Conservation (phyloP, 495 filamentous ascomycete genomes). For the Neurospora sp. region DNA sequence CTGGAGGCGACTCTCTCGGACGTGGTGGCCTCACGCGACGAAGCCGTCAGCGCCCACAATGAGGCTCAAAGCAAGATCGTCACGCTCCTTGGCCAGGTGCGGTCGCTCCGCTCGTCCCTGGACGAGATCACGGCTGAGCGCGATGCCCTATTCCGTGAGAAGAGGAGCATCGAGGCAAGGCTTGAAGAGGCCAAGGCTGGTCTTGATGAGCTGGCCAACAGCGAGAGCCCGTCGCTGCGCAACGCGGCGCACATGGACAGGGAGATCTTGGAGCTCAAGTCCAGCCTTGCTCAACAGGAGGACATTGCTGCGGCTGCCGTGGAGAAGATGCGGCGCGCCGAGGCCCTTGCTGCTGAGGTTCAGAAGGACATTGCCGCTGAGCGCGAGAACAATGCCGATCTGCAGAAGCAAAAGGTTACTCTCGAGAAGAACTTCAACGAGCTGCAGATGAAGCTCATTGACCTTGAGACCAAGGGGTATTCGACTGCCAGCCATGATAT, state of each 20-base stretch:
- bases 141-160: slow-evolving; percentile 78
- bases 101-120: slow-evolving; percentile 68
- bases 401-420: slow-evolving; percentile 86
- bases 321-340: slow-evolving; percentile 96
- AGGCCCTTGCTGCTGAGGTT: slow-evolving; percentile 77
- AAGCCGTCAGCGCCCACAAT: slow-evolving; percentile 85
- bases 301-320: slow-evolving; percentile 88
- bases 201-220: slow-evolving; percentile 81
- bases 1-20: slow-evolving; percentile 88
- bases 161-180: slow-evolving; percentile 79
- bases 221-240: slow-evolving; percentile 81
- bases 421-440: slow-evolving; percentile 90
- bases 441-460: slow-evolving; percentile 78
- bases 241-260: slow-evolving; percentile 86
- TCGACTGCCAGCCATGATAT: slow-evolving; percentile 90
- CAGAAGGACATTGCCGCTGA: slow-evolving; percentile 93
- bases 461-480: slow-evolving; percentile 95
- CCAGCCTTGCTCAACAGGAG: slow-evolving; percentile 82
- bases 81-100: slow-evolving; percentile 81
- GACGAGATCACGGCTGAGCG: slow-evolving; percentile 83
- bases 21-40: slow-evolving; percentile 79
- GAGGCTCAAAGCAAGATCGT: slow-evolving; percentile 92
- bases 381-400: slow-evolving; percentile 67
- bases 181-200: slow-evolving; percentile 79
- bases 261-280: slow-evolving; percentile 84